Base-by-base conservation (phyloP, 495 filamentous ascomycete species). In the Cryomyces antarcticus region DNA sequence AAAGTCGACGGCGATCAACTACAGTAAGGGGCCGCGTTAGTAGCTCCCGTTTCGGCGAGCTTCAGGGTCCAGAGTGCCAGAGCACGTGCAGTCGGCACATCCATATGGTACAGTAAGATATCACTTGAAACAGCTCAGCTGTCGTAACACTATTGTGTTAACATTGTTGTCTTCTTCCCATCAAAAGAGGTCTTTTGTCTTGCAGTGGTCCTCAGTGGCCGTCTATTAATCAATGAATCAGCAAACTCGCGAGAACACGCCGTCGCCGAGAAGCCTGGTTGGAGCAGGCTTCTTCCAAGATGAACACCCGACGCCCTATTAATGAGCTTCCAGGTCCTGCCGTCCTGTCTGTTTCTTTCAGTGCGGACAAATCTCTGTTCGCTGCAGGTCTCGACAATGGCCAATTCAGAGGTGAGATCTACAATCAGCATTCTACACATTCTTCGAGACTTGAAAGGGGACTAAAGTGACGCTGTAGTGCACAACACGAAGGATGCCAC, bases 241-340 rank as follows among this genome's bases (percentile, higher is more conserved):
- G 12, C 33, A 10, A 9, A 13, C 33, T 36, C 33, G 9, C 33
- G 1, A 36, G 9, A 36, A 10, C 33, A 9, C 12, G 33, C 33
- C 12, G 9, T 36, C 12, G 33, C 33, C 3, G 33, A 9, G 33
- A 10, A 36, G 33, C 33, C 12, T 36, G 33, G 9, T 36, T 9
- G 9, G 9, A 36, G 12, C 33, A 1, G 3, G 9, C 37, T 40
- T 27, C 17, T 30, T 33, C 30, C 59, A 67, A 51, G 40, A 97
- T 97, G 89, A 92, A 97, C 56, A 93, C 86, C 44, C 69, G 89
- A 50, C 80, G 78, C 37, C 71, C 78, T 48, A 84, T 97, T 50
- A 83, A 93, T 57, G 73, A 72, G 38, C 76, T 82, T 33, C 68
- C 65, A 33, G 72, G 73, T 35, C 80, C 83, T 5, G 71, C 75